phyloP scores from a whole-genome alignment of 768 basidiomycete genomes.

The Rhodotorula taiwanensis region DNA sequence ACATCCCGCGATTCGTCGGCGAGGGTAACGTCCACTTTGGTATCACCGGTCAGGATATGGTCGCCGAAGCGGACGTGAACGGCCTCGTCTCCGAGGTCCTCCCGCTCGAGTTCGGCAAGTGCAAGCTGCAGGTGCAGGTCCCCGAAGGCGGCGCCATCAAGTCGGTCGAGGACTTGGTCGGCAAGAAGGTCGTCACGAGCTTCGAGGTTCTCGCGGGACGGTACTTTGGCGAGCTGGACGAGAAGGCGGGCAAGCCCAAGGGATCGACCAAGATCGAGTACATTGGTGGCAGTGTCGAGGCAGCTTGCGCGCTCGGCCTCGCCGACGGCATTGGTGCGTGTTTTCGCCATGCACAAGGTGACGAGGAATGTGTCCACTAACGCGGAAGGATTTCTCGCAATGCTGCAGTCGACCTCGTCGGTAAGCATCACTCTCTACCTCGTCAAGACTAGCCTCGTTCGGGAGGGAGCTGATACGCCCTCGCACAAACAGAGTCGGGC shows the following conservation, averaged over 20 bases:
- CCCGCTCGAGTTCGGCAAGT: slow-evolving; percentile 86
- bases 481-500: slow-evolving; percentile 68
- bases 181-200: slow-evolving; percentile 88
- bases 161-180: slow-evolving; percentile 69
- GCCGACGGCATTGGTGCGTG: slow-evolving; percentile 89
- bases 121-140: slow-evolving; percentile 71
- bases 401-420: slow-evolving; percentile 78
- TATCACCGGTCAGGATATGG: slow-evolving; percentile 96
- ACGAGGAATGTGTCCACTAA: too few relatives aligned
- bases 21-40: slow-evolving; percentile 95
- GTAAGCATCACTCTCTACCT: slow-evolving; percentile 49
- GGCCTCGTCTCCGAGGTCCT: slow-evolving; percentile 68
- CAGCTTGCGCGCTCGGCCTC: slow-evolving; percentile 89
- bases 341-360: neutral
- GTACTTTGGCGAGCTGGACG: slow-evolving; percentile 67
- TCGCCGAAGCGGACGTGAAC: slow-evolving; percentile 81
- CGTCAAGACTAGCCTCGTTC: neutral
- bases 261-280: slow-evolving; percentile 81
- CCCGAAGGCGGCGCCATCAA: slow-evolving; percentile 68
- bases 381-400: too few relatives aligned
- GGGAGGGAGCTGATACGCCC: neutral
- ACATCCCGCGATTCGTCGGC: slow-evolving; percentile 97
- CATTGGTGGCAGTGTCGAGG: slow-evolving; percentile 95
- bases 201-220: slow-evolving; percentile 79
- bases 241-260: slow-evolving; percentile 51